A percentile compares a stretch with the other conserved stretches of the same genome.
Evolutionary conservation across 805 yeast species (phyloP).

Genomic region (Metschnikowia arizonensis): DNA sequence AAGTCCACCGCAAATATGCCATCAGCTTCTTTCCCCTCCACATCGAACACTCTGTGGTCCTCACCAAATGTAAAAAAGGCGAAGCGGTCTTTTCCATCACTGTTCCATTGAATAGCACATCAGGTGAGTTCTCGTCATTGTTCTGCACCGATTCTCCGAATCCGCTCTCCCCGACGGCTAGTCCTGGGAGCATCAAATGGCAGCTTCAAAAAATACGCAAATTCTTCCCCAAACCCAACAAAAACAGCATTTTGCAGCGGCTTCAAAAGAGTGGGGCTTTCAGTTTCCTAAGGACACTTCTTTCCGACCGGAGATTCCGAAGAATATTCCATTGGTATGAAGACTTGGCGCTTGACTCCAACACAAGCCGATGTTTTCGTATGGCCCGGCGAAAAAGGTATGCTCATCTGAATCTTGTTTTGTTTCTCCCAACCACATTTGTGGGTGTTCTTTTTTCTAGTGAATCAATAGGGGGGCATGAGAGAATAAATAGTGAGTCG

Average conservation of each 20-base stretch:
- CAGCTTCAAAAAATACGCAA: neutral
- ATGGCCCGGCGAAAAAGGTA: conserved; percentile 54
- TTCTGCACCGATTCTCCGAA: conserved; percentile 3
- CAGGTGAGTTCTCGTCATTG: conserved; percentile 9
- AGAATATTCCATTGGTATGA: conserved; percentile 3
- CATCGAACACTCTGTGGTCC: conserved; percentile 10
- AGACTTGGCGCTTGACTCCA: neutral
- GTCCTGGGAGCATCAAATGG: neutral
- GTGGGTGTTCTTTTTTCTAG: conserved; percentile 65
- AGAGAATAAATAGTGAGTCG: neutral
- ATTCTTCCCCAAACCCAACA: neutral
- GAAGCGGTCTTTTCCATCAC: neutral
- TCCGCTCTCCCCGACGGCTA: neutral
- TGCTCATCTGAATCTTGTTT: conserved; percentile 39
- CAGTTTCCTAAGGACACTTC: neutral
- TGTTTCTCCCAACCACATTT: conserved; percentile 53
- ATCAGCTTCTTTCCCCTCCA: conserved; percentile 10
- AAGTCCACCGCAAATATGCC: conserved; percentile 13
- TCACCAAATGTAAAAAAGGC: conserved; percentile 15
- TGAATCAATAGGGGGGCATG: neutral
- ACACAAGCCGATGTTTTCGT: conserved; percentile 42
- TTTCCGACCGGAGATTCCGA: neutral
- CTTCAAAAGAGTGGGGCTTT: neutral
- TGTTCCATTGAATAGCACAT: neutral
- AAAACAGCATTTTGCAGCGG: neutral